Base-by-base conservation (phyloP, 225 moss, liverwort and hornwort genomes). In the Climacium dendroides region DNA sequence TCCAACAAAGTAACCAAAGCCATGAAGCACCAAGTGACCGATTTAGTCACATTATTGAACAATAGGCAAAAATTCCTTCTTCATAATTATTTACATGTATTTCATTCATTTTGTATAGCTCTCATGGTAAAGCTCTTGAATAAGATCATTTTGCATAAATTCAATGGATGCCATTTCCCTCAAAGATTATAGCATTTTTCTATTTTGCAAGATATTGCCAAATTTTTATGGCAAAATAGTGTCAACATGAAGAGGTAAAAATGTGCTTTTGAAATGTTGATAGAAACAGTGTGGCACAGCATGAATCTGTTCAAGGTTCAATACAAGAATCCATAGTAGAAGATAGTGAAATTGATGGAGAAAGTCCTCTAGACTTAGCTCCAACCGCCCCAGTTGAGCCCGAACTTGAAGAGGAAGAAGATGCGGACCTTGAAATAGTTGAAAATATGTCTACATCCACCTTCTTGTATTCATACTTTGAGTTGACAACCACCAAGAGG, bases 401-500 rank as follows among this genome's bases (percentile, higher is more conserved):
- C 0, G 20, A 78, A 32, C 30, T 45, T 45, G 45, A 45, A 45
- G 45, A 88, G 3, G 78, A 89, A 17, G 86, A 89, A 43, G 87
- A 89, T 1, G 39, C 79, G 59, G 91, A 94, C 15, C 80, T 98
- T 17, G 90, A 94, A 45, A 87, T 97, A 47, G 43, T 85, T 12
- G 96, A 97, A 85, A 94, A 80, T 67, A 89, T 91, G 83, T 61
- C 88, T 37, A 11, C 91, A 20, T 62, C 41, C 23, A 86, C 80
- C 15, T 96, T 96, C 72, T 48, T 97, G 30, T 98, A 97, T 69
- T 83, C 78, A 4, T 61, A 87, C 13, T 95, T 96, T 32, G 90
- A 98, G 28, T 69, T 98, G 17, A 93, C 91, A 1, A 98, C 97
- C 13, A 91, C 94, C 19, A 96, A 79, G 78, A 92, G 97, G n/a